Evolutionary conservation across 306 rosid genomes (phyloP).

Genomic region (Pyrus bretschneideri): DNA sequence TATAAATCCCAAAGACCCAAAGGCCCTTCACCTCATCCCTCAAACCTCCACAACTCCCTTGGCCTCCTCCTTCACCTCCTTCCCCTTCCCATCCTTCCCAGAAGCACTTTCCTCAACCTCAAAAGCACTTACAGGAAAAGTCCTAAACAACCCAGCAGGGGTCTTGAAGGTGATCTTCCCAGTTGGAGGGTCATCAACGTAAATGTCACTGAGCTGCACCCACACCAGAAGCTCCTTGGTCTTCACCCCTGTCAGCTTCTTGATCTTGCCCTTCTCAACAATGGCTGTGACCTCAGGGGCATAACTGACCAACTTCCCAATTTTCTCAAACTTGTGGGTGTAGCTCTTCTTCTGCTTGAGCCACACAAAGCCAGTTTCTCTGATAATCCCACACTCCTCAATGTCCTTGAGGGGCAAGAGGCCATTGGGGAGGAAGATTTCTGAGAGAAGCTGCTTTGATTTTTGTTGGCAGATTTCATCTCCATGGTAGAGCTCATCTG

Average conservation of each 20-base stretch:
- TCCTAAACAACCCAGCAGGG: conserved; percentile 50
- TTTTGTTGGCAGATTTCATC: conserved; percentile 59
- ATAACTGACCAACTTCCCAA: conserved; percentile 55
- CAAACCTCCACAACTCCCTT: conserved; percentile 10
- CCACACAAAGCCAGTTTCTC: conserved; percentile 77
- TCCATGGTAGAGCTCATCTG: conserved; percentile 65
- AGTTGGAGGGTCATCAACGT: conserved; percentile 55
- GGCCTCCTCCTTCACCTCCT: conserved; percentile 40
- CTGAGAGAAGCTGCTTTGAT: conserved; percentile 45
- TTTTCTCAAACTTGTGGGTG: conserved; percentile 73
- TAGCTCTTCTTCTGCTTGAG: conserved; percentile 58
- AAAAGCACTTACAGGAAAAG: conserved; percentile 58
- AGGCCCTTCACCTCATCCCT: background rate
- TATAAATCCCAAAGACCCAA: background rate
- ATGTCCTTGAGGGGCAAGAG: conserved; percentile 69
- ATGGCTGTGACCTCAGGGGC: conserved; percentile 65
- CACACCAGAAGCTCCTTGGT: conserved; percentile 84
- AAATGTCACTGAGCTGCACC: conserved; percentile 62
- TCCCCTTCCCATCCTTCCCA: conserved; percentile 16
- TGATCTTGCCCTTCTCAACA: conserved; percentile 51
- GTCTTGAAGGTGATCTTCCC: conserved; percentile 69
- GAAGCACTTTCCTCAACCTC: conserved; percentile 35
- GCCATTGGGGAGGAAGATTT: conserved; percentile 60
- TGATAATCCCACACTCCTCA: conserved; percentile 62
- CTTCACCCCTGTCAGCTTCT: conserved; percentile 75